Evolutionary conservation across 2,329 filamentous ascomycete genomes (phyloP), one percentile per base, ranked within the genome.

Genomic region (Curvularia sp.): DNA sequence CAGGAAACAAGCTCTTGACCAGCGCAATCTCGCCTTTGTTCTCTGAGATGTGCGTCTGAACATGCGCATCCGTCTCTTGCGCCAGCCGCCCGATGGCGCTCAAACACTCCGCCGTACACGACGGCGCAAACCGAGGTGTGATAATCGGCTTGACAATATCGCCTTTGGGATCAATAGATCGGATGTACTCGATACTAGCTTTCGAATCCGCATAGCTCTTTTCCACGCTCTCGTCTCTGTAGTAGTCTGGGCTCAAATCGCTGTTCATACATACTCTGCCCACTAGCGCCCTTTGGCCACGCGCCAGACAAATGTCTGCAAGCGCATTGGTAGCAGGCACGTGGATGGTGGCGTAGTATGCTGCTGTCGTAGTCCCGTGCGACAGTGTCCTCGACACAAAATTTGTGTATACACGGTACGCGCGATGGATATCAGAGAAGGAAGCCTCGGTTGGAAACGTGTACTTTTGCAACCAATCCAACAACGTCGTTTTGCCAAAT

Each of bases 241-340:
- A 98, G 80, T 89, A 91, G 1, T 85, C 83, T 0, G 93, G 93
- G 36, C 87, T 89, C 4, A 90, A 75, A 28, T 84, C 84, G 41
- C 64, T 67, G 75, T 98, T 92, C 95, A 99, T 98, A 81, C 93
- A 97, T n/a, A 96, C 91, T 39, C 95, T 85, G 30, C 95, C 95
- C 39, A 99, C 86, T 64, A 98, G 91, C 6, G 95, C 95, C 52
- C 95, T 84, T 79, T 99, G 95, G 43, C 95, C 95, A 25, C 86
- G 80, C 0, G 80, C 74, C n/a, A 91, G 82, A 71, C 94, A 97
- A 18, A 97, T 85, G 63, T 92, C 87, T 0, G 93, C 91, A 5
- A 99, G 88, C 7, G 97, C 84, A 74, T 97, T 97, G n/a, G 95
- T 99, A 1, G 93, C 87, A 0, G 86, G 83, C 1, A 96, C 90